phyloP scores from a whole-genome alignment of 2,329 filamentous ascomycete genomes.

The Botrytis aclada region DNA sequence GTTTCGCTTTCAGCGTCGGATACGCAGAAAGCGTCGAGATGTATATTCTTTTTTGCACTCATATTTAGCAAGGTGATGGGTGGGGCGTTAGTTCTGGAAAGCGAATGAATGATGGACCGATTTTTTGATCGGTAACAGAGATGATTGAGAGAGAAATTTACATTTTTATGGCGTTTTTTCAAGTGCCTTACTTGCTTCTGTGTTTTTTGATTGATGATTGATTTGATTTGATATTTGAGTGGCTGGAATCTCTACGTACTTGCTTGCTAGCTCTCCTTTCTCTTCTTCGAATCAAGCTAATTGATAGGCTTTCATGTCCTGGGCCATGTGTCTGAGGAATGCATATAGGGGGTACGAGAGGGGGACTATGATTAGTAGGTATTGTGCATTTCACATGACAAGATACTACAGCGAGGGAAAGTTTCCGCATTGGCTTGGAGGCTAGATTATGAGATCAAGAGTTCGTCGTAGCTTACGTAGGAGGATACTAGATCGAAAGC shows the following conservation, averaged over 20 bases:
- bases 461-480: neutral
- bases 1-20: slow-evolving; percentile 2
- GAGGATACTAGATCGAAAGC: neutral
- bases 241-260: neutral
- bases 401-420: neutral
- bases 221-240: neutral
- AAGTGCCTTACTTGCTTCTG: neutral
- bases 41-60: slow-evolving; percentile 17
- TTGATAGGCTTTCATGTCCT: neutral
- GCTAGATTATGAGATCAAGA: neutral
- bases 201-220: neutral
- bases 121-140: slow-evolving; percentile 15
- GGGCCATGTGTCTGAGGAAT: neutral
- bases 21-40: slow-evolving; percentile 8
- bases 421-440: neutral
- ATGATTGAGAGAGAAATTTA: slow-evolving; percentile 1
- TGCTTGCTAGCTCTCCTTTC: neutral
- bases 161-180: slow-evolving; percentile 4
- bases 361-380: neutral
- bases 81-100: slow-evolving; percentile 15
- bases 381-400: neutral
- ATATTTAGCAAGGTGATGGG: slow-evolving; percentile 12
- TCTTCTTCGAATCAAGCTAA: neutral
- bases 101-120: slow-evolving; percentile 28
- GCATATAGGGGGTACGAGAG: neutral